phyloP scores from a whole-genome alignment of 306 rosid genomes.

The Fragaria nilgerrensis region DNA sequence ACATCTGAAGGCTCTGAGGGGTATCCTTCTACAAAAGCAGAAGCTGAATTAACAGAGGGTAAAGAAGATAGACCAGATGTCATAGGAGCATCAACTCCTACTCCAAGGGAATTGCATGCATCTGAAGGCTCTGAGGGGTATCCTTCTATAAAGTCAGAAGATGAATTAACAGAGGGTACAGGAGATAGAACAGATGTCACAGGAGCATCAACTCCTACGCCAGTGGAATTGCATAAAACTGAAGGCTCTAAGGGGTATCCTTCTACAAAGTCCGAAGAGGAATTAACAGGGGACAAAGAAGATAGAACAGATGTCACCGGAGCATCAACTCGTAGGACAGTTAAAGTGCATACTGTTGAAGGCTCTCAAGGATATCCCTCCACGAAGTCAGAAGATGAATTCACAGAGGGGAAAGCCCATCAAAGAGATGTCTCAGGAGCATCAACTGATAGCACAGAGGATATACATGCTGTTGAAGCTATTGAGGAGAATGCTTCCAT shows the following conservation, averaged over 20 bases:
- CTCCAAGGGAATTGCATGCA: conserved; percentile 22
- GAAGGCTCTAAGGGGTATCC: conserved; percentile 36
- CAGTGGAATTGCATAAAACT: conserved; percentile 25
- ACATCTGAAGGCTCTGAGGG: not conserved
- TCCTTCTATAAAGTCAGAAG: conserved; percentile 35
- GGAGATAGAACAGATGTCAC: conserved; percentile 25
- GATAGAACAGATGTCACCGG: not conserved
- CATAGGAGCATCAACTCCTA: conserved; percentile 23
- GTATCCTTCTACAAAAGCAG: not conserved
- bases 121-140: conserved; percentile 38
- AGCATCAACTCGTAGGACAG: not conserved
- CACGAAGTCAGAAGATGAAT: not conserved
- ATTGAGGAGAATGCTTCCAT: conserved; percentile 39
- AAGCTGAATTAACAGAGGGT: not conserved
- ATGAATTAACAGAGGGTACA: conserved; percentile 12
- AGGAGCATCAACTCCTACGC: conserved; percentile 1
- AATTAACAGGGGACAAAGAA: not conserved
- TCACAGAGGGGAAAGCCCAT: conserved; percentile 6
- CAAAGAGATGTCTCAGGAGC: conserved; percentile 28
- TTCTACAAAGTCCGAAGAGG: conserved; percentile 7
- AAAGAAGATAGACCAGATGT: conserved; percentile 24
- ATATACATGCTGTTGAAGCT: conserved; percentile 30
- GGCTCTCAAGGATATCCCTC: conserved; percentile 6
- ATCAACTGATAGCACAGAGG: conserved; percentile 15
- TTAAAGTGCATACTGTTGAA: too few relatives aligned